Evolutionary conservation across 2,329 filamentous ascomycete genomes (phyloP).

Genomic region (Tolypocladium pustulatum): DNA sequence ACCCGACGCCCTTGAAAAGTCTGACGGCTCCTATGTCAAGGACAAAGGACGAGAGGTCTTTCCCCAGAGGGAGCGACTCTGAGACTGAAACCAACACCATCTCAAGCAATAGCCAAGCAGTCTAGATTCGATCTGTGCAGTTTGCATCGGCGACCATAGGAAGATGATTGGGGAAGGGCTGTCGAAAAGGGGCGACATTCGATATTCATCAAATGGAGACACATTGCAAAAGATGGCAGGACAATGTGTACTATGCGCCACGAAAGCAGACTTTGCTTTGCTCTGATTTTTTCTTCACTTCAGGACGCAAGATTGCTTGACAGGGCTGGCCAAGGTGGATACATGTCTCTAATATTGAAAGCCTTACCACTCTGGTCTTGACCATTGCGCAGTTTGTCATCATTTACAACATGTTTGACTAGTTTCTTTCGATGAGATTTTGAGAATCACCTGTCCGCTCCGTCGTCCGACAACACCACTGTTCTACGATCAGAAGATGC

Average conservation of each 20-base stretch:
- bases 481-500: too few species aligned
- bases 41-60: conserved; percentile 17
- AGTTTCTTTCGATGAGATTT: too few species aligned
- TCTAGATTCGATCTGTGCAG: conserved; percentile 1
- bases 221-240: neutral
- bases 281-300: neutral
- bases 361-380: neutral
- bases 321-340: neutral
- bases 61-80: conserved; percentile 24
- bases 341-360: neutral
- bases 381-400: too few species aligned
- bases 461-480: too few species aligned
- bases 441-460: too few species aligned
- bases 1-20: conserved; percentile 24
- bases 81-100: conserved; percentile 25
- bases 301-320: neutral
- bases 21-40: conserved; percentile 12
- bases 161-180: neutral
- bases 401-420: too few species aligned
- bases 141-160: neutral
- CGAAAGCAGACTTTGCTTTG: neutral
- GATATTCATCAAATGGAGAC: neutral
- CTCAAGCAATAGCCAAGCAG: conserved; percentile 10
- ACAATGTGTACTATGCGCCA: neutral
- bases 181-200: neutral